Evolutionary conservation across 805 yeast species (phyloP), one percentile per base, ranked within the genome.

Genomic region (Metschnikowia colocasiae): DNA sequence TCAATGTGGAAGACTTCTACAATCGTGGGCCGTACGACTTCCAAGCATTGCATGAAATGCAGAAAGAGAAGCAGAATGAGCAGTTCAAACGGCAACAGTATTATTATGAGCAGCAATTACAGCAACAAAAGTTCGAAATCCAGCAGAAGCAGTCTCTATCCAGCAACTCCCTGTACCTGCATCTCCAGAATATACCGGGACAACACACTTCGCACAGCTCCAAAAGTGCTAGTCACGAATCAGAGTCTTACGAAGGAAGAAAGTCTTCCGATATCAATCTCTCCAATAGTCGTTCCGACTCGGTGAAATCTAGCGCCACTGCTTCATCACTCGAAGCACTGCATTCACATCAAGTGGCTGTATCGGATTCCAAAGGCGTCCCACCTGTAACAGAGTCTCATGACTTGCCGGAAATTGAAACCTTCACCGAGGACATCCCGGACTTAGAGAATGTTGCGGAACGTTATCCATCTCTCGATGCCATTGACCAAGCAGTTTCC

Each of bases 1-100:
- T 67, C 15, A 61, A 59, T 5, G 45, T 75, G 12, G 71, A 68
- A 19, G 81, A 78, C 56, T 63, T 74, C 48, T 79, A 77, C 56
- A 73, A 69, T 4, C 49, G 57, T 38, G 87, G 85, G n/a, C 71
- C 76, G 2, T 81, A 79, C 57, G 71, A 80, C 55, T 81, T 79
- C 61, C 78, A 75, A 12, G 79, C 76, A n/a, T 76, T 79, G 51
- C 73, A 75, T 30, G 71, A 68, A 39, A 79, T 76, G 54, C 85
- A 80, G 51, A 56, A 56, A 45, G 61, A 67, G 31, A 65, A 62
- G 47, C 74, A 69, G 36, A 58, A 61, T 32, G 71, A 64, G 40
- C 54, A 65, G 9, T 34, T 63, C 25, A 58, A 65, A 44, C 74
- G 70, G 46, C 74, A 70, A 41, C 68, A 66, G 43, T 44, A 64